phyloP scores from a whole-genome alignment of 331 rosid species.

The Malus hybrid region DNA sequence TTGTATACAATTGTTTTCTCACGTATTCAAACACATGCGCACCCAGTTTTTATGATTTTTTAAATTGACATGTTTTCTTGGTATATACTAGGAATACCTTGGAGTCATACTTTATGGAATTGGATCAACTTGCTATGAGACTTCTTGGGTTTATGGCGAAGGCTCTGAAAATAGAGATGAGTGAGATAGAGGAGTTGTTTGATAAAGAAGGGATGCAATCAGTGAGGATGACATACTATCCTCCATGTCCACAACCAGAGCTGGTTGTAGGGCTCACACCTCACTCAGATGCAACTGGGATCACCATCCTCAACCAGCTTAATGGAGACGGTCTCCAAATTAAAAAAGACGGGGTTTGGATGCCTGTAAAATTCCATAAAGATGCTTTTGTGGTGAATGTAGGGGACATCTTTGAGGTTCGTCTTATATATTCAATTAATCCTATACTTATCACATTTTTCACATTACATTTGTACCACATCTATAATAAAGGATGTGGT shows the following conservation, averaged over 20 bases:
- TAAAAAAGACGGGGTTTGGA: conserved; percentile 64
- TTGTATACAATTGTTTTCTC: not conserved
- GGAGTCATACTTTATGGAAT: conserved; percentile 37
- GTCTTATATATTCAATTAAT: not conserved
- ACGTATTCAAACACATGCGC: not conserved
- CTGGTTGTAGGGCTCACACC: conserved; percentile 47
- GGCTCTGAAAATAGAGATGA: conserved; percentile 33
- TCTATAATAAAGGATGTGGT: no score
- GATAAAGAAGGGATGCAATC: conserved; percentile 53
- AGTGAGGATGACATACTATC: conserved; percentile 55
- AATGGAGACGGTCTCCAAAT: conserved; percentile 67
- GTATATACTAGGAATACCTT: conserved; percentile 33
- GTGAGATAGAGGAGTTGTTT: conserved; percentile 35
- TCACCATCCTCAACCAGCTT: conserved; percentile 60
- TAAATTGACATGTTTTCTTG: not conserved
- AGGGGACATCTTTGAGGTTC: conserved; percentile 69
- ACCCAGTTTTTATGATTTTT: not conserved
- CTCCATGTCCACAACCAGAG: conserved; percentile 68
- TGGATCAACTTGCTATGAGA: conserved; percentile 38
- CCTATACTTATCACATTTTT: no score
- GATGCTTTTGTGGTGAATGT: conserved; percentile 55
- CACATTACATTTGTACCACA: no score
- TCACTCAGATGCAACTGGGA: conserved; percentile 56
- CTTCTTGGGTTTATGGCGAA: conserved; percentile 38
- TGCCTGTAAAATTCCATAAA: conserved; percentile 33